phyloP scores from a whole-genome alignment of 257 asterid species.

The Echites panduratus region DNA sequence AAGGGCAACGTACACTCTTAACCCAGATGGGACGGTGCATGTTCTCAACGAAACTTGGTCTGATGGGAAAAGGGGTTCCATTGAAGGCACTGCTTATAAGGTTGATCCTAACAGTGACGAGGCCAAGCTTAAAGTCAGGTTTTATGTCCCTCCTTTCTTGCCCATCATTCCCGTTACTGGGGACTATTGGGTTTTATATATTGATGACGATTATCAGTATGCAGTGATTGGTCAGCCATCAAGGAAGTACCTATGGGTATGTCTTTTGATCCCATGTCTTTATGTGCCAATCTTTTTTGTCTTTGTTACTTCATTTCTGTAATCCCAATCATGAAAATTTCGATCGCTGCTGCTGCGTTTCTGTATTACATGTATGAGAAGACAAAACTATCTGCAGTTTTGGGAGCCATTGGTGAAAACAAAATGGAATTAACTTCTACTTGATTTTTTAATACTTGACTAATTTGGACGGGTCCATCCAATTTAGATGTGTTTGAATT shows the following conservation, averaged over 20 bases:
- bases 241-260: conserved; percentile 75
- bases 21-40: conserved; percentile 56
- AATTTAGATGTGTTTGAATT: neutral
- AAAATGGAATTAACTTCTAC: neutral
- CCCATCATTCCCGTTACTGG: conserved; percentile 31
- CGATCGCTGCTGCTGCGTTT: too few relatives aligned
- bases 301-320: neutral
- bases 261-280: conserved; percentile 1
- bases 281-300: neutral
- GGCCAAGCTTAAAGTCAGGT: conserved; percentile 35
- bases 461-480: too few relatives aligned
- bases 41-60: conserved; percentile 83
- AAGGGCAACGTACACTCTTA: conserved; percentile 70
- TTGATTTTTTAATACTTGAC: neutral
- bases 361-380: neutral
- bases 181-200: conserved; percentile 33
- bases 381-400: neutral
- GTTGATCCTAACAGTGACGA: conserved; percentile 53
- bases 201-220: conserved; percentile 27
- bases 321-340: neutral
- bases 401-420: neutral
- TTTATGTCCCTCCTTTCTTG: conserved; percentile 39
- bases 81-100: conserved; percentile 67
- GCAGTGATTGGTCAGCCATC: conserved; percentile 67
- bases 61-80: conserved; percentile 57